Base-by-base conservation (phyloP, 129 eudicot species). In the Escallonia herrerae region DNA sequence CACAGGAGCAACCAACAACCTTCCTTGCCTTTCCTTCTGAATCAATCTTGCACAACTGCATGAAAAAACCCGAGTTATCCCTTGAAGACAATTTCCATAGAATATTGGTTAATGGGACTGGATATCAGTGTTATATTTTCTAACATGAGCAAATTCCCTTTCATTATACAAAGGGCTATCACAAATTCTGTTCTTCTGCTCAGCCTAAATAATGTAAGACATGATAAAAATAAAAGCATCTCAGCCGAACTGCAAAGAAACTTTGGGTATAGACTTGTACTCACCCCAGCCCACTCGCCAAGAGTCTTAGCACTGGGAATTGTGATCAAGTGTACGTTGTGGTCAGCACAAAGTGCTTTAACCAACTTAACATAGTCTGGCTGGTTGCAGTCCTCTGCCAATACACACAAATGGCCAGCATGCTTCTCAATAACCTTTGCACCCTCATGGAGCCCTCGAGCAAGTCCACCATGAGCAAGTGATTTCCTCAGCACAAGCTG, bases 231-330 rank as follows among this genome's bases (percentile, higher is more conserved):
- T 11, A 49, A 49, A 6, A 49, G 9, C 54, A 49, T 7, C 11
- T 7, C 54, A 49, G 13, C 9, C 2, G 54, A 49, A 49, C 10
- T n/a, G 12, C 9, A 49, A 11, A 49, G 11, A 49, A 37, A 62
- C 66, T 68, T n/a, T 47, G 15, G 60, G 46, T 48, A 15, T 61
- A 15, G 39, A 7, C 0, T 49, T 41, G 54, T 15, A 80, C 99
- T 82, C 77, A 94, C 99, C 55, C 97, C 99, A 79, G 95, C 87
- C 99, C 99, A 94, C 69, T 94, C 99, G 51, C 99, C 99, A 54
- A 94, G 95, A 69, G 97, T 94, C 83, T 94, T 94, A 15, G 95
- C 97, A 81, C 90, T 84, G 7, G 95, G 95, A 67, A 94, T 95
- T 5, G 97, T 83, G 3, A 94, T 75, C 74, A 94, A 70, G 78